phyloP scores from a whole-genome alignment of 108 stramenopile genomes.

The Thalassiosira profunda region DNA sequence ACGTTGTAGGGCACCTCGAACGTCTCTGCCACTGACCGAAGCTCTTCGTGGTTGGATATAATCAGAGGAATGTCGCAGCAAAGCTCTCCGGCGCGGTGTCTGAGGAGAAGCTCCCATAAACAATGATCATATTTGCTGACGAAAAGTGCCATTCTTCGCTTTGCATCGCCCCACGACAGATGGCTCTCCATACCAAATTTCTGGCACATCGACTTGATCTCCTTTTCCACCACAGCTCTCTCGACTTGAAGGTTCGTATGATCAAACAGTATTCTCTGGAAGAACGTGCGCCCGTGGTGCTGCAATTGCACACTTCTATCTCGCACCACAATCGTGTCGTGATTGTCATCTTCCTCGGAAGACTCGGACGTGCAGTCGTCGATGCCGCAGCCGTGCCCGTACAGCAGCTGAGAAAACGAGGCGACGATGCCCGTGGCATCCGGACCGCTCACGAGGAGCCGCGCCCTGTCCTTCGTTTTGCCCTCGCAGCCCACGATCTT shows the following conservation, averaged over 20 bases:
- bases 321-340: neutral
- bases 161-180: slow-evolving; percentile 44
- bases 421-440: slow-evolving; percentile 75
- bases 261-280: slow-evolving; percentile 75
- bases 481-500: no score
- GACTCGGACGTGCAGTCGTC: slow-evolving; percentile 54
- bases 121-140: slow-evolving; percentile 88
- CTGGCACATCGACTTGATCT: slow-evolving; percentile 25
- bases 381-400: slow-evolving; percentile 69
- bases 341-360: slow-evolving; percentile 21
- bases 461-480: slow-evolving; percentile 6
- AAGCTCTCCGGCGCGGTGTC: slow-evolving; percentile 81
- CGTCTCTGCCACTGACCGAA: slow-evolving; percentile 75
- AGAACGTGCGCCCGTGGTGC: slow-evolving; percentile 73
- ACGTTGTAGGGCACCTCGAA: slow-evolving; percentile 79
- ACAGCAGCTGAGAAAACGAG: slow-evolving; percentile 74
- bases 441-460: slow-evolving; percentile 61
- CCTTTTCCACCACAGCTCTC: slow-evolving; percentile 20
- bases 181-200: slow-evolving; percentile 42
- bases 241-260: slow-evolving; percentile 12
- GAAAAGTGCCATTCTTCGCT: slow-evolving; percentile 45
- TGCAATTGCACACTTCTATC: no score
- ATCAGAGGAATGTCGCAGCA: slow-evolving; percentile 69
- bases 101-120: slow-evolving; percentile 84
- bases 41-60: slow-evolving; percentile 80